These are phyloP conservation scores for Dittrichia graveolens DNA, from an alignment of 129 eudicot species.

Conservation along the genomic window DNA sequence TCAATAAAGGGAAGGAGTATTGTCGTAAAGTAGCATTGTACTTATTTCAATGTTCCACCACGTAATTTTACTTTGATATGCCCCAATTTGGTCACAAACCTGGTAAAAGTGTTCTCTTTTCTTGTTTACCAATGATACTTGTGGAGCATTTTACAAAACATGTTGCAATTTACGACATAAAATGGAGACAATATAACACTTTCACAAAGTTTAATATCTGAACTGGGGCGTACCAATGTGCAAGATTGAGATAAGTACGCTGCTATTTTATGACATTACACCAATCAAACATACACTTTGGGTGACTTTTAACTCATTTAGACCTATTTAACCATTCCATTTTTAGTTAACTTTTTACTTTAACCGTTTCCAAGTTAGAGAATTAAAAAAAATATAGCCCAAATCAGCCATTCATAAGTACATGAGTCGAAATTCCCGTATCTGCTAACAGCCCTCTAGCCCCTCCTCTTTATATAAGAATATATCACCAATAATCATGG, in stretches of 20 bases:
- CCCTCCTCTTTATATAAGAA: not conserved
- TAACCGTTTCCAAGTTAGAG: not conserved
- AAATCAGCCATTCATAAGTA: not conserved
- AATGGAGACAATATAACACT: no score
- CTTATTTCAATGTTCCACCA: not conserved
- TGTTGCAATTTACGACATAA: no score
- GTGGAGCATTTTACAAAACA: no score
- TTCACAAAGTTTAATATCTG: no score
- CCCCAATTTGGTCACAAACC: no score
- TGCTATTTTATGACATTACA: no score
- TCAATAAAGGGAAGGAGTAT: not conserved
- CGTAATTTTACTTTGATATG: no score
- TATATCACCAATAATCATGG: not conserved
- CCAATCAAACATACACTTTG: not conserved
- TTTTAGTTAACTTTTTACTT: not conserved
- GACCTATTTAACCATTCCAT: conserved; percentile 7
- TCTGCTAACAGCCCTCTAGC: not conserved
- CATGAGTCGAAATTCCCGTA: not conserved
- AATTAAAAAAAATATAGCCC: not conserved
- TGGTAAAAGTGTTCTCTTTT: no score
- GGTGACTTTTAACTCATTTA: not conserved
- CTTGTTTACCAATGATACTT: no score
- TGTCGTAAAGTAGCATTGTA: not conserved
- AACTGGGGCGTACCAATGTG: no score
- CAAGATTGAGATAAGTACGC: no score